phyloP scores from a whole-genome alignment of 768 basidiomycete species.

The Mycena belliarum region DNA sequence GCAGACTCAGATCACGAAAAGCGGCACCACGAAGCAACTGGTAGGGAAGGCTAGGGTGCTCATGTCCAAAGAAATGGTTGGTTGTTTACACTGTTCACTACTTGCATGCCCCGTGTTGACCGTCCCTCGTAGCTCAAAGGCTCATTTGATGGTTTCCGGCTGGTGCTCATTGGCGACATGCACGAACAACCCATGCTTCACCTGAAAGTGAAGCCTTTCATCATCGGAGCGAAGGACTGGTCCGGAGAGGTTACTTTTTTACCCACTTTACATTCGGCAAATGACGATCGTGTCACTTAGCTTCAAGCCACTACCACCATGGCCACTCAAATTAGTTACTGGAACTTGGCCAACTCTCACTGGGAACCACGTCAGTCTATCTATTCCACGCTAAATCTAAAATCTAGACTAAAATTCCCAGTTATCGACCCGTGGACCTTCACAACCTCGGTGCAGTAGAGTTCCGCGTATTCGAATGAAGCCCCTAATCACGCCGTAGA shows the following conservation, averaged over 20 bases:
- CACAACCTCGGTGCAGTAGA: constrained; percentile 56
- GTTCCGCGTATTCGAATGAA: background rate
- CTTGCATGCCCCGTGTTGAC: background rate
- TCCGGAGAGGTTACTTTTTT: constrained; percentile 70
- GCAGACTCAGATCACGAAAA: constrained; percentile 17
- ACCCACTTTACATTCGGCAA: background rate
- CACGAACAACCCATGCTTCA: constrained; percentile 95
- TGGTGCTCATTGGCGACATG: constrained; percentile 91
- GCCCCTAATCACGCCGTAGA: constrained; percentile 35
- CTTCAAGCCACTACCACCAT: constrained; percentile 82
- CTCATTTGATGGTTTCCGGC: constrained; percentile 86
- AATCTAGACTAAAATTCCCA: constrained; percentile 27
- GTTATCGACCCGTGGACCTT: constrained; percentile 98
- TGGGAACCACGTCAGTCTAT: constrained; percentile 87
- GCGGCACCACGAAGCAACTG: constrained; percentile 21
- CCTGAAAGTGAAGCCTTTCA: constrained; percentile 83
- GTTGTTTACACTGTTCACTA: constrained; percentile 14
- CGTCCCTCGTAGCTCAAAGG: constrained; percentile 68
- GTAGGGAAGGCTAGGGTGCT: constrained; percentile 44
- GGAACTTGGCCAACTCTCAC: constrained; percentile 96
- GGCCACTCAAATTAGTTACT: constrained; percentile 86
- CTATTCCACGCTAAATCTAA: constrained; percentile 1
- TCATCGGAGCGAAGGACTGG: constrained; percentile 87
- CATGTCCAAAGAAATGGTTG: constrained; percentile 82
- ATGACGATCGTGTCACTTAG: constrained; percentile 39